Conservation (phyloP, 2,329 filamentous ascomycete genomes). For the Aspergillus ustus region DNA sequence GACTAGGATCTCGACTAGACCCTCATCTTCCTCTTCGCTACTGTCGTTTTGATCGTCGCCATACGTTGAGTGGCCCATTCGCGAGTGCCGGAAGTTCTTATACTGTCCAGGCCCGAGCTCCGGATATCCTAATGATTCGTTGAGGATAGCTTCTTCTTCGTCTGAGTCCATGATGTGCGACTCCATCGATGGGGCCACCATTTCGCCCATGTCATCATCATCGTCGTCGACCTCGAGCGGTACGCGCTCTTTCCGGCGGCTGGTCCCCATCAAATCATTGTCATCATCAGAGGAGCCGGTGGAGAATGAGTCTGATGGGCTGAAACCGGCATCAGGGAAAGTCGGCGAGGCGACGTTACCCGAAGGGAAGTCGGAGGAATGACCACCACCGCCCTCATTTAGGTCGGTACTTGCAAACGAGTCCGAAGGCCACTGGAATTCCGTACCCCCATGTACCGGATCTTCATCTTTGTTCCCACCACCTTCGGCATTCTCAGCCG, state of each 20-base stretch:
- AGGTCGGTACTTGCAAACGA: constrained; percentile 45
- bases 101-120: constrained; percentile 57
- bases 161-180: constrained; percentile 56
- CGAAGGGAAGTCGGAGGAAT: constrained; percentile 36
- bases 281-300: constrained; percentile 49
- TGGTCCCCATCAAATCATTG: constrained; percentile 42
- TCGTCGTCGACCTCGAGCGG: constrained; percentile 65
- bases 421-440: constrained; percentile 40
- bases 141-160: constrained; percentile 59
- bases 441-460: constrained; percentile 22
- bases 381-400: constrained; percentile 33
- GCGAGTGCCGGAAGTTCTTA: constrained; percentile 48
- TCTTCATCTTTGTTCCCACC: constrained; percentile 28
- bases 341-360: constrained; percentile 38
- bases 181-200: constrained; percentile 48
- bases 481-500: constrained; percentile 47
- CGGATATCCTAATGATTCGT: constrained; percentile 72
- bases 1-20: constrained; percentile 52
- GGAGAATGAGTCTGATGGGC: constrained; percentile 45
- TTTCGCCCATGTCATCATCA: constrained; percentile 54
- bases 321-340: constrained; percentile 45
- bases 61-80: constrained; percentile 37
- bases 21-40: constrained; percentile 49
- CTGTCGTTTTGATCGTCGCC: constrained; percentile 50
- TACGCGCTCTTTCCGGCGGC: constrained; percentile 51